Base-by-base conservation (phyloP, 805 yeast genomes). In the Tetrapisispora taiwanensis region DNA sequence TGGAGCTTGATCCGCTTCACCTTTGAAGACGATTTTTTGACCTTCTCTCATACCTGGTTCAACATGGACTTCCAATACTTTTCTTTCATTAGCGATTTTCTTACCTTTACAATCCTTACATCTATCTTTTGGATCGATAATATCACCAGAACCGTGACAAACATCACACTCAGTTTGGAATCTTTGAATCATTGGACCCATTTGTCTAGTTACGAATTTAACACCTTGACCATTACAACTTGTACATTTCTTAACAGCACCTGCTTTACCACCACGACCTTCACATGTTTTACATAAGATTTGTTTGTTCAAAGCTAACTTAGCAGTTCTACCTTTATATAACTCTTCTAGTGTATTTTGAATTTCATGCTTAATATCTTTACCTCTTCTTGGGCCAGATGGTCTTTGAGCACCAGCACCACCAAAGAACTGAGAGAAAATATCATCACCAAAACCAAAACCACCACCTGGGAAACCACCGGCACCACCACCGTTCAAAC, bases 171-270 rank as follows among this genome's bases (percentile, higher is more conserved):
- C 80, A 38, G 94, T 79, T 72, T 92, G 97, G 79, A 85, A 85
- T 75, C 96, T 84, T 73, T 92, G 99, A 60, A 92, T 84, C 89
- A 92, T 87, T 53, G 95, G 96, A 56, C 99, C 99, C 96, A 92
- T 89, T 70, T 92, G 97, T 73, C 95, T 84, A 43, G 96, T 86
- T 53, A 88, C 83, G 53, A 90, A 82, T 68, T 78, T 85, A 66
- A 82, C 69, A 76, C 99, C 99, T 57, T 76, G 75, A 68, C 99
- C 99, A 61, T 78, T 76, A 80, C 99, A 92, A 33, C 78, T 65
- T 42, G 79, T 52, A 79, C 99, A 92, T 58, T 79, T 79, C 72
- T 83, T 84, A 52, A 89, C 95, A 46, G 85, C 73, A 51, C 92
- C 95, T 54, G 80, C 84, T 60, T 86, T 86, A 70, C 98, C 99